phyloP scores from a whole-genome alignment of 2,329 filamentous ascomycete genomes.

The Aspergillus proliferans region DNA sequence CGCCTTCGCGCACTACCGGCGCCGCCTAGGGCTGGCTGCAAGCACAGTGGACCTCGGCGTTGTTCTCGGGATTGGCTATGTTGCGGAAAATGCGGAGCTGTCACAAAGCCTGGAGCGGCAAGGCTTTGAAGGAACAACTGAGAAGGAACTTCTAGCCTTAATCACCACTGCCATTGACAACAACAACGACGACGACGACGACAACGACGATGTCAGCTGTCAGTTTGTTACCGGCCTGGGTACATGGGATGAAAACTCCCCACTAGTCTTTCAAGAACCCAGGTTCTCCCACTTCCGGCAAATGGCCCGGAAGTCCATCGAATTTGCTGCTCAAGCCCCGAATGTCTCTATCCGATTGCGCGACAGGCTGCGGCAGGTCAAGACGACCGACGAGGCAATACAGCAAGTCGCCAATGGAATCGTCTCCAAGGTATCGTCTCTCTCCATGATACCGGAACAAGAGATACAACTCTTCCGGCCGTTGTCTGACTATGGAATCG shows the following conservation, averaged over 20 bases:
- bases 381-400: conserved; percentile 2
- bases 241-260: background rate
- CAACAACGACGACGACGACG: background rate
- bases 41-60: conserved; percentile 22
- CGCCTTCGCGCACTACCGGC: conserved; percentile 22
- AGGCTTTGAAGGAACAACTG: background rate
- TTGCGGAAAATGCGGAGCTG: conserved; percentile 6
- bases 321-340: background rate
- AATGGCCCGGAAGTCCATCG: background rate
- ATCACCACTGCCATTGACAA: background rate
- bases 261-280: background rate
- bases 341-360: background rate
- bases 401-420: conserved; percentile 5
- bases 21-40: conserved; percentile 14
- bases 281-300: background rate
- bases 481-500: conserved; percentile 15
- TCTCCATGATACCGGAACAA: conserved; percentile 16
- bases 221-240: background rate
- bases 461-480: conserved; percentile 12
- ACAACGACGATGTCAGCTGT: background rate
- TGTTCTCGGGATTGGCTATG: conserved; percentile 21
- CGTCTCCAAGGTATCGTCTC: conserved; percentile 9
- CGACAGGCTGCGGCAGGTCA: background rate
- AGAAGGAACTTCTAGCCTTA: background rate
- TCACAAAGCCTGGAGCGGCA: background rate